These are phyloP conservation scores for Penicillium sclerotiorum DNA, from an alignment of 2,329 filamentous ascomycete species.

Conservation along the genomic window DNA sequence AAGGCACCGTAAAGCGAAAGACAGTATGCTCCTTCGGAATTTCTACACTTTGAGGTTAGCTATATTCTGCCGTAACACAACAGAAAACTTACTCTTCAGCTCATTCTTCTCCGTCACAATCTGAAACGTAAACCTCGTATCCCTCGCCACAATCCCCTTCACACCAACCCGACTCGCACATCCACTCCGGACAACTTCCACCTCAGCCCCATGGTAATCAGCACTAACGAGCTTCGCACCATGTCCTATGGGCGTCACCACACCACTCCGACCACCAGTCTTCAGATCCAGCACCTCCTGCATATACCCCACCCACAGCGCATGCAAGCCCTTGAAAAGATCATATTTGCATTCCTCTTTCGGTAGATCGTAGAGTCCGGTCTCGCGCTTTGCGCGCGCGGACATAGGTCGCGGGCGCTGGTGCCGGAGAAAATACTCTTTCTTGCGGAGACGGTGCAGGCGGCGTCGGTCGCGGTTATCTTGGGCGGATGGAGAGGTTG, in stretches of 20 bases:
- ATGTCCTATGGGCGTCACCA: slow-evolving; percentile 59
- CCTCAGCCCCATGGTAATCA: slow-evolving; percentile 84
- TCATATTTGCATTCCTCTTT: slow-evolving; percentile 69
- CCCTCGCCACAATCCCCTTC: slow-evolving; percentile 83
- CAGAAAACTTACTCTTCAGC: slow-evolving; percentile 62
- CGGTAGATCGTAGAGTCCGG: slow-evolving; percentile 75
- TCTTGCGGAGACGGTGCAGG: slow-evolving; percentile 50
- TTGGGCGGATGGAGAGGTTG: slow-evolving; percentile 68
- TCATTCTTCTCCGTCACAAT: slow-evolving; percentile 72
- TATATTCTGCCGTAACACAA: too few species aligned
- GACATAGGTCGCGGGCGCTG: slow-evolving; percentile 71
- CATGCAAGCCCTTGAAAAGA: slow-evolving; percentile 75
- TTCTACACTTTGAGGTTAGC: slow-evolving; percentile 47
- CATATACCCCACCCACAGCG: slow-evolving; percentile 83
- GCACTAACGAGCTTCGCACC: slow-evolving; percentile 72
- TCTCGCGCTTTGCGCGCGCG: slow-evolving; percentile 72
- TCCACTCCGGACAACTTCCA: slow-evolving; percentile 79
- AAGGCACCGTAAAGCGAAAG: slow-evolving; percentile 74
- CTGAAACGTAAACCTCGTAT: slow-evolving; percentile 84
- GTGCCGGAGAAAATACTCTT: slow-evolving; percentile 49
- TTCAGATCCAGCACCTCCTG: slow-evolving; percentile 73
- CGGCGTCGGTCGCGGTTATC: slow-evolving; percentile 58
- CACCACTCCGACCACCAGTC: slow-evolving; percentile 24
- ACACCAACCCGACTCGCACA: slow-evolving; percentile 82
- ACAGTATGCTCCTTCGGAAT: slow-evolving; percentile 89